phyloP scores from a whole-genome alignment of 106 monocot species.

The Dactylorhiza incarnata region DNA sequence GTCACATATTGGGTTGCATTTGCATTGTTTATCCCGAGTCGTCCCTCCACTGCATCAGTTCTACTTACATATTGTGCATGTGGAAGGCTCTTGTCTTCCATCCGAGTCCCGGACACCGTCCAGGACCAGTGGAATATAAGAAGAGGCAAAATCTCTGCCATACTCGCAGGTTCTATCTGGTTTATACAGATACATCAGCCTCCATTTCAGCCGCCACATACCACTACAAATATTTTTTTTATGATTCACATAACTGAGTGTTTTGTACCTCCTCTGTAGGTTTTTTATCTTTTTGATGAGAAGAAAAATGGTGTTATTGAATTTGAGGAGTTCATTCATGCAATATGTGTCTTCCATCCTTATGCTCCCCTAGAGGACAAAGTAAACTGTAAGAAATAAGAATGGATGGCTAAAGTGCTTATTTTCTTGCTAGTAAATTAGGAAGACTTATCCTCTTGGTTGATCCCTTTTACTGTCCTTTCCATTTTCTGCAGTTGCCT shows the following conservation, averaged over 20 bases:
- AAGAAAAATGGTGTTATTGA: slow-evolving; percentile 76
- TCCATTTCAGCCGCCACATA: too few species aligned
- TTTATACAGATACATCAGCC: too few species aligned
- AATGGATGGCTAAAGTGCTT: not conserved
- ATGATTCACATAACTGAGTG: not conserved
- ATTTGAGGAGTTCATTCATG: slow-evolving; percentile 68
- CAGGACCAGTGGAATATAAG: too few species aligned
- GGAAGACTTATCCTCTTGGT: not conserved
- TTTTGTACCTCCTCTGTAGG: slow-evolving; percentile 17
- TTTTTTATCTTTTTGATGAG: slow-evolving; percentile 68
- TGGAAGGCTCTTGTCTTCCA: too few species aligned
- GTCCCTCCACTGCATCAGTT: too few species aligned
- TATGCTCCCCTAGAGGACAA: slow-evolving; percentile 54
- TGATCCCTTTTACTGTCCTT: not conserved
- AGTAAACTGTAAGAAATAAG: slow-evolving; percentile 69
- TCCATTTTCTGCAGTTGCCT: slow-evolving; percentile 59
- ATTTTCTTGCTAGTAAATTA: not conserved
- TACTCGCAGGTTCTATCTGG: too few species aligned
- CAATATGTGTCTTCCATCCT: slow-evolving; percentile 63
- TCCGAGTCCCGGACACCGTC: too few species aligned
- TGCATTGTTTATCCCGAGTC: too few species aligned
- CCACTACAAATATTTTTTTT: not conserved
- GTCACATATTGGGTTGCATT: too few species aligned
- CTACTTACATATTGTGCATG: too few species aligned
- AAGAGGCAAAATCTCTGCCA: too few species aligned